Percentiles rank a stretch among this genome's conserved stretches.
These are phyloP conservation scores for Neofusicoccum sp. DNA, from an alignment of 2,329 filamentous ascomycete species.

Conservation along the genomic window DNA sequence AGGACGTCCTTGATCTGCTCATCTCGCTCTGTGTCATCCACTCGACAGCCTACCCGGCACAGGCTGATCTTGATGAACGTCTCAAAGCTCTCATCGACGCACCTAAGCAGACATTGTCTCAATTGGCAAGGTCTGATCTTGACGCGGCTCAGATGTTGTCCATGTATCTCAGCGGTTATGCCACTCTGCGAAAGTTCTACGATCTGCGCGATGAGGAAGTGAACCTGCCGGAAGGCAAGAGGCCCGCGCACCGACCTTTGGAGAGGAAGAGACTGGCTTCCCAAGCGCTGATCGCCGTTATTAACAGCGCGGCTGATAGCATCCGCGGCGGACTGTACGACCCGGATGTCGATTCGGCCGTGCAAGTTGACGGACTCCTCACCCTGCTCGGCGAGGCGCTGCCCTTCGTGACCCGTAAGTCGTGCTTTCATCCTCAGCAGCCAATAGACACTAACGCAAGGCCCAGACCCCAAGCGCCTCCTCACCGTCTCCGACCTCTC, in stretches of 20 bases:
- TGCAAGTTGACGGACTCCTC: conserved; percentile 85
- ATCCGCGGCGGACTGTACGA: conserved; percentile 92
- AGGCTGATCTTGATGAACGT: conserved; percentile 71
- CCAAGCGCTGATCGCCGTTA: conserved; percentile 75
- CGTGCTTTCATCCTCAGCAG: conserved; percentile 26
- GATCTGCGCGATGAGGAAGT: conserved; percentile 76
- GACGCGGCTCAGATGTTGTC: conserved; percentile 83
- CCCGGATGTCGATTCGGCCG: conserved; percentile 74
- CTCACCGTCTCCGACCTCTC: conserved; percentile 74
- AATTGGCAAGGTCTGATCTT: conserved; percentile 72
- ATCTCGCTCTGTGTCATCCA: conserved; percentile 86
- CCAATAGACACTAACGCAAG: conserved; percentile 29
- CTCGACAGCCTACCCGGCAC: conserved; percentile 76
- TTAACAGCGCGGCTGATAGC: conserved; percentile 83
- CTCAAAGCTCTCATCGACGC: conserved; percentile 71
- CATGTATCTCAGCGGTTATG: conserved; percentile 87
- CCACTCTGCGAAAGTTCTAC: conserved; percentile 87
- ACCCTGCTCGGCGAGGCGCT: conserved; percentile 82
- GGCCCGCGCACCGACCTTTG: conserved; percentile 52
- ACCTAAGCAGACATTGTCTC: conserved; percentile 70
- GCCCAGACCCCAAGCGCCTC: conserved; percentile 53
- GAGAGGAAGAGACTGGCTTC: conserved; percentile 71
- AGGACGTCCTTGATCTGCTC: conserved; percentile 81
- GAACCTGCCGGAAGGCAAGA: conserved; percentile 40
- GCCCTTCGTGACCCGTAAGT: conserved; percentile 64